A percentile compares a stretch with the other conserved stretches of the same genome.
Conservation (phyloP, 2,329 filamentous ascomycete species). For the Claviceps maximensis region DNA sequence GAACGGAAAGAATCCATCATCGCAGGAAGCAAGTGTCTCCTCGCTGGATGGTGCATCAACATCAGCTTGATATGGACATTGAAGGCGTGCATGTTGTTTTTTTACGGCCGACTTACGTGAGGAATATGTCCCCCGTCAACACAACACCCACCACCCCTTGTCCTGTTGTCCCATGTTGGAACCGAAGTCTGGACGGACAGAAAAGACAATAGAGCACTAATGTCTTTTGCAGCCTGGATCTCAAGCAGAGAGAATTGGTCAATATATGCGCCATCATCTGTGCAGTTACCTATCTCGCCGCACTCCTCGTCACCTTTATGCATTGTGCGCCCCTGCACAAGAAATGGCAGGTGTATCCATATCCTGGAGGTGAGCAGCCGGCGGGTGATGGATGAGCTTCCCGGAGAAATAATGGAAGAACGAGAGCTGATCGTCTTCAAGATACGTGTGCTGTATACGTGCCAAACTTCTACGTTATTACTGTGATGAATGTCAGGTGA, state of each 20-base stretch:
- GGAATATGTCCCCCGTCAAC: conserved; percentile 2
- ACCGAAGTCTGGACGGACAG: background rate
- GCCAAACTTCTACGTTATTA: background rate
- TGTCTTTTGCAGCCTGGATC: conserved; percentile 16
- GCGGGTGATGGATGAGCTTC: no score
- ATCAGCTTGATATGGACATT: conserved; percentile 28
- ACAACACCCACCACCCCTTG: no score
- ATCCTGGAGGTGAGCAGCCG: conserved; percentile 24
- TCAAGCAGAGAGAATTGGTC: conserved; percentile 12
- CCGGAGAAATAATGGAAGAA: background rate
- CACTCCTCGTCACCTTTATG: conserved; percentile 20
- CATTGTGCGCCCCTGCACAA: conserved; percentile 22
- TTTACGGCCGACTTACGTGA: conserved; percentile 29
- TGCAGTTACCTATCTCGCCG: conserved; percentile 17
- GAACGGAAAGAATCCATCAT: conserved; percentile 16
- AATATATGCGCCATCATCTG: conserved; percentile 20
- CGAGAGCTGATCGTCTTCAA: background rate
- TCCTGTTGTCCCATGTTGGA: background rate
- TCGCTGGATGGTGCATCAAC: conserved; percentile 28
- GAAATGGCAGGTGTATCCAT: conserved; percentile 27
- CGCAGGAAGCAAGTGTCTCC: conserved; percentile 21
- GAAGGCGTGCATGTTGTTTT: conserved; percentile 29
- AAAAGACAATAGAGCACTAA: background rate
- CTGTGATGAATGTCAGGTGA: background rate
- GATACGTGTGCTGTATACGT: background rate